Percentiles rank a stretch among this genome's conserved stretches.
Evolutionary conservation across 148 eudicot species (phyloP).

Genomic region (Fallopia convolvulus): DNA sequence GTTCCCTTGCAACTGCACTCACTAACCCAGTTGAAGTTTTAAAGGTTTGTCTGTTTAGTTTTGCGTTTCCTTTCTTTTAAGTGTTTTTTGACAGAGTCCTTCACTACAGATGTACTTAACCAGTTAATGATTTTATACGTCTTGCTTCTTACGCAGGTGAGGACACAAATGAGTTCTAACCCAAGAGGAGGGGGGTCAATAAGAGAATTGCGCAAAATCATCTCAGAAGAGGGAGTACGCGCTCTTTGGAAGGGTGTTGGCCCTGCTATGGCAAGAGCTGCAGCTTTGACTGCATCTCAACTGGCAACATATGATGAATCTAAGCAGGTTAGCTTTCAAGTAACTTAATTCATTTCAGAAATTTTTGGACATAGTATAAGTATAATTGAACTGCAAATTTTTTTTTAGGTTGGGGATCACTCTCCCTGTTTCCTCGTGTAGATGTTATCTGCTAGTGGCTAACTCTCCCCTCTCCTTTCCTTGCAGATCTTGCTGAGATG

Average conservation of each 20-base stretch:
- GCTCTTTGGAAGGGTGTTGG: constrained; percentile 99
- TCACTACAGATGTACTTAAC: neutral
- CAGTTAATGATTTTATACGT: neutral
- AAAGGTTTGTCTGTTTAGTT: constrained; percentile 52
- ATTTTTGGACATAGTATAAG: neutral
- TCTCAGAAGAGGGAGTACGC: constrained; percentile 60
- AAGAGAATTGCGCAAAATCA: constrained; percentile 50
- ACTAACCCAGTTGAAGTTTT: constrained; percentile 87
- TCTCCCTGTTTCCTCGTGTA: neutral
- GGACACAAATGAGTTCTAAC: constrained; percentile 69
- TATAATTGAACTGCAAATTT: neutral
- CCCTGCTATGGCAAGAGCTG: constrained; percentile 90
- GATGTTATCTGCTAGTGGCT: neutral
- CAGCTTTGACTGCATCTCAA: constrained; percentile 87
- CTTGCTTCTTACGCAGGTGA: constrained; percentile 38
- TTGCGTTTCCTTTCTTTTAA: neutral
- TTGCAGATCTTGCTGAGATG: constrained; percentile 54
- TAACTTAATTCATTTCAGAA: constrained; percentile 18
- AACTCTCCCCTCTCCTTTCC: neutral
- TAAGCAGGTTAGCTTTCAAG: constrained; percentile 57
- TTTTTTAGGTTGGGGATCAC: neutral
- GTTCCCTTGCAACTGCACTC: constrained; percentile 82
- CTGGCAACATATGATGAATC: constrained; percentile 91
- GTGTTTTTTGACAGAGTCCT: constrained; percentile 6
- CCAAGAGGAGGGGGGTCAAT: constrained; percentile 47